These are phyloP conservation scores for Xylaria intraflava DNA, from an alignment of 495 filamentous ascomycete species.

Conservation along the genomic window DNA sequence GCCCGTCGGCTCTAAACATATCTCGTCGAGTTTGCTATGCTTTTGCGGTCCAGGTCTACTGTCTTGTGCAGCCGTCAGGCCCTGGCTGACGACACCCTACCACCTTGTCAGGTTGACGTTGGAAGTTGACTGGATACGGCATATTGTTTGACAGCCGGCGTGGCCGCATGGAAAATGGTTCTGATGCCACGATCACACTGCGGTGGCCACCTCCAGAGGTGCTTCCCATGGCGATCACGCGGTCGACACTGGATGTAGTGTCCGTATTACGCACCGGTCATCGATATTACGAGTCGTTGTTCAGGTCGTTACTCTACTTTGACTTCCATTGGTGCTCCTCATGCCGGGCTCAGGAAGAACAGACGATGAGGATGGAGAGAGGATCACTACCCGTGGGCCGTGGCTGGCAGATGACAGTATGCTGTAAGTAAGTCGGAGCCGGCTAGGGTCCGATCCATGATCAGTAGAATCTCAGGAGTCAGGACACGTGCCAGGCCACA, in stretches of 20 bases:
- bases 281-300: not conserved
- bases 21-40: slow-evolving; percentile 4
- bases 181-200: slow-evolving; percentile 8
- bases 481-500: slow-evolving; percentile 8
- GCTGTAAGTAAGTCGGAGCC: not conserved
- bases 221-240: slow-evolving; percentile 5
- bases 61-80: slow-evolving; percentile 9
- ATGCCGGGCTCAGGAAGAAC: not conserved
- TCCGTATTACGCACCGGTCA: not conserved
- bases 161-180: not conserved
- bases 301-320: not conserved
- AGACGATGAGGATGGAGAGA: not conserved
- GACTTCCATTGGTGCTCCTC: not conserved
- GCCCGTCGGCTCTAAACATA: not conserved
- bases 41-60: not conserved
- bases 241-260: slow-evolving; percentile 2
- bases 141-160: slow-evolving; percentile 3
- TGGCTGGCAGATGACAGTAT: not conserved
- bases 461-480: not conserved
- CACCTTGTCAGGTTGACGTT: too few species aligned
- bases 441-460: not conserved
- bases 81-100: not conserved
- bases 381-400: too few species aligned
- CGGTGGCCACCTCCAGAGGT: not conserved
- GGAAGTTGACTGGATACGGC: slow-evolving; percentile 2